phyloP scores from a whole-genome alignment of 2,329 filamentous ascomycete genomes.

The Magnaporthales sp. region DNA sequence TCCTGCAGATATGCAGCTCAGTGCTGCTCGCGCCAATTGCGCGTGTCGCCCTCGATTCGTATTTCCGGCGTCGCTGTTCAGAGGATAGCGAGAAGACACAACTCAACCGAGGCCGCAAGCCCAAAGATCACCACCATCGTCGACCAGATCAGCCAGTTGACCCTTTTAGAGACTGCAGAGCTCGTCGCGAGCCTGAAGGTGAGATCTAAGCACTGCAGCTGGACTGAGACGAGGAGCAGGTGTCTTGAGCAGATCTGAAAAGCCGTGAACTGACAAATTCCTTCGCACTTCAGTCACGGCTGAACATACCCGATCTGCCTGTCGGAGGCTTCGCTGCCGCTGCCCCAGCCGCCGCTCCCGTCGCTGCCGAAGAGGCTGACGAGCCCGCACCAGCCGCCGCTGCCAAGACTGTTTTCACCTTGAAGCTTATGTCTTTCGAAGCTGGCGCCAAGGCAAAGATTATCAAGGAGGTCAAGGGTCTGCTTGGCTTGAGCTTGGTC shows the following conservation, averaged over 20 bases:
- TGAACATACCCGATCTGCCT: slow-evolving; percentile 97
- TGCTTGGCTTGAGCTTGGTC: slow-evolving; percentile 91
- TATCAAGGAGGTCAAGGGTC: slow-evolving; percentile 98
- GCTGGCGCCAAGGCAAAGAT: slow-evolving; percentile 89
- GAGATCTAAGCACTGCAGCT: slow-evolving; percentile 11
- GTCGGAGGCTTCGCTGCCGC: slow-evolving; percentile 77
- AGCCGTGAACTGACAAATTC: background rate
- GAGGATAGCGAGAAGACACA: slow-evolving; percentile 65
- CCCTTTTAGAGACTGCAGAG: slow-evolving; percentile 92
- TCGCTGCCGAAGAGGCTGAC: slow-evolving; percentile 71
- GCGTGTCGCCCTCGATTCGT: slow-evolving; percentile 36
- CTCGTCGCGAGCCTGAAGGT: slow-evolving; percentile 95
- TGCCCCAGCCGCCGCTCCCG: slow-evolving; percentile 47
- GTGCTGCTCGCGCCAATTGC: slow-evolving; percentile 55
- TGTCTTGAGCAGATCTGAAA: background rate
- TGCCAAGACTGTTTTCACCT: slow-evolving; percentile 94
- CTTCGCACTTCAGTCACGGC: slow-evolving; percentile 54
- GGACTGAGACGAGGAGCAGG: background rate
- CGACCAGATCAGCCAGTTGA: slow-evolving; percentile 98
- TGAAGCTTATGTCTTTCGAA: slow-evolving; percentile 90
- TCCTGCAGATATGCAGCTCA: slow-evolving; percentile 55
- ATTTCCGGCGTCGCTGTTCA: slow-evolving; percentile 37
- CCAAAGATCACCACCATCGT: slow-evolving; percentile 94
- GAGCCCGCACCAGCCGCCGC: slow-evolving; percentile 81
- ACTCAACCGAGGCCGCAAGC: slow-evolving; percentile 74